These are phyloP conservation scores for Thermothielavioides terrestris DNA, from an alignment of 495 filamentous ascomycete genomes.

Conservation along the genomic window DNA sequence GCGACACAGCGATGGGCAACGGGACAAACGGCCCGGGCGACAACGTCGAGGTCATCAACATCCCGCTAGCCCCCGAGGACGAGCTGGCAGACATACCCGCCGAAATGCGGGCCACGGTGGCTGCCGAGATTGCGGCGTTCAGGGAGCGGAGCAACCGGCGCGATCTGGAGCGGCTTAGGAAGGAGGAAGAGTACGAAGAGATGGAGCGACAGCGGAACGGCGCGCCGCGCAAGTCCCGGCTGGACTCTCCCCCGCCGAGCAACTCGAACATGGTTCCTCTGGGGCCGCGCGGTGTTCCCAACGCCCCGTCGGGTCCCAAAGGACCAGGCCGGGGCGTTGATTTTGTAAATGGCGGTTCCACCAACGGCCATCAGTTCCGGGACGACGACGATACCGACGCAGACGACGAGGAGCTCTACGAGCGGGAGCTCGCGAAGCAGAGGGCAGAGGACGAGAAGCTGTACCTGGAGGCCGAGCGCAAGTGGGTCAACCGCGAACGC, in stretches of 20 bases:
- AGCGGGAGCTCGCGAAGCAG: slow-evolving; percentile 59
- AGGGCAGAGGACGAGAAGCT: slow-evolving; percentile 68
- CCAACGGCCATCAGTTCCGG: slow-evolving; percentile 49
- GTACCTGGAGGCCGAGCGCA: slow-evolving; percentile 77
- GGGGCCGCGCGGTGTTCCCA: slow-evolving; percentile 68
- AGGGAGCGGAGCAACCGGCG: slow-evolving; percentile 78
- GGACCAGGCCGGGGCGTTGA: slow-evolving; percentile 53
- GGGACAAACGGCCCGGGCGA: slow-evolving; percentile 45
- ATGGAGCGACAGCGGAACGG: slow-evolving; percentile 70
- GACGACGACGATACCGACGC: slow-evolving; percentile 88
- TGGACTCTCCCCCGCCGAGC: slow-evolving; percentile 62
- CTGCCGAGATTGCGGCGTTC: slow-evolving; percentile 89
- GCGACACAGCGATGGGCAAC: slow-evolving; percentile 62
- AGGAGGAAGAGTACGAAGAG: slow-evolving; percentile 88
- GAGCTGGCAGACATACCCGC: slow-evolving; percentile 92
- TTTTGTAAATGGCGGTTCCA: slow-evolving; percentile 73
- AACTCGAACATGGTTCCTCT: slow-evolving; percentile 58
- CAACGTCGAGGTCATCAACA: slow-evolving; percentile 79
- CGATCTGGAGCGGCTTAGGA: slow-evolving; percentile 76
- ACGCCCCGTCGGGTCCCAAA: slow-evolving; percentile 73
- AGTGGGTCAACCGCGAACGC: slow-evolving; percentile 84
- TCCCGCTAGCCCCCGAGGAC: slow-evolving; percentile 81
- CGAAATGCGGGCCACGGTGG: slow-evolving; percentile 94
- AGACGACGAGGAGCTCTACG: slow-evolving; percentile 78
- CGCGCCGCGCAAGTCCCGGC: slow-evolving; percentile 52